phyloP scores from a whole-genome alignment of 2,329 filamentous ascomycete genomes.

The Ceratocystis alfenasii region DNA sequence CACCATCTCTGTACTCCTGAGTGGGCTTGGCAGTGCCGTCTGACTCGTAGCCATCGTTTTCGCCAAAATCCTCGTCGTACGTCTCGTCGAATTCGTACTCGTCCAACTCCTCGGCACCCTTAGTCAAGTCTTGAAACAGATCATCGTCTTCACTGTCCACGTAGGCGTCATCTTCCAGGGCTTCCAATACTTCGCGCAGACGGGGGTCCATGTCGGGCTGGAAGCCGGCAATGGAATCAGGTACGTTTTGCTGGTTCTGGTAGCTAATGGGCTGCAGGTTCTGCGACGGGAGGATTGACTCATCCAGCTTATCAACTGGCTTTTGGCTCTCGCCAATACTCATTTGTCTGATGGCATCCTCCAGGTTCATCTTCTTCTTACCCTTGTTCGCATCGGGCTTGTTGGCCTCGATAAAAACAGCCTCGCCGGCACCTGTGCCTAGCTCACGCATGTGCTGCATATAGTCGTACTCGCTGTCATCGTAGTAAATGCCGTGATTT shows the following conservation, averaged over 20 bases:
- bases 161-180: conserved; percentile 88
- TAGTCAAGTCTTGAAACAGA: conserved; percentile 62
- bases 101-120: conserved; percentile 61
- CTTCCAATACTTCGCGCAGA: conserved; percentile 79
- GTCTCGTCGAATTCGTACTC: conserved; percentile 64
- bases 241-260: conserved; percentile 84
- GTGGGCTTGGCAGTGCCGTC: conserved; percentile 77
- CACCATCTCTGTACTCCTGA: conserved; percentile 40
- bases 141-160: conserved; percentile 80
- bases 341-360: conserved; percentile 63
- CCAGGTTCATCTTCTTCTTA: conserved; percentile 65
- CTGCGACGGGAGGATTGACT: conserved; percentile 66
- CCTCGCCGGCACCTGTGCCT: conserved; percentile 53
- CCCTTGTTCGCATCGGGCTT: conserved; percentile 47
- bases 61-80: conserved; percentile 41
- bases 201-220: conserved; percentile 97
- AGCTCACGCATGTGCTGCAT: conserved; percentile 97
- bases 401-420: conserved; percentile 71
- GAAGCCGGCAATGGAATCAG: conserved; percentile 83
- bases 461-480: conserved; percentile 94
- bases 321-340: conserved; percentile 38
- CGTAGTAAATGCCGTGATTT: conserved; percentile 83
- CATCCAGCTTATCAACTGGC: conserved; percentile 51
- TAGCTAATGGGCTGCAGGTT: conserved; percentile 68
- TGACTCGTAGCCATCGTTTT: conserved; percentile 77